Evolutionary conservation across 495 filamentous ascomycete species (phyloP).

Genomic region (Xylaria telfairii): DNA sequence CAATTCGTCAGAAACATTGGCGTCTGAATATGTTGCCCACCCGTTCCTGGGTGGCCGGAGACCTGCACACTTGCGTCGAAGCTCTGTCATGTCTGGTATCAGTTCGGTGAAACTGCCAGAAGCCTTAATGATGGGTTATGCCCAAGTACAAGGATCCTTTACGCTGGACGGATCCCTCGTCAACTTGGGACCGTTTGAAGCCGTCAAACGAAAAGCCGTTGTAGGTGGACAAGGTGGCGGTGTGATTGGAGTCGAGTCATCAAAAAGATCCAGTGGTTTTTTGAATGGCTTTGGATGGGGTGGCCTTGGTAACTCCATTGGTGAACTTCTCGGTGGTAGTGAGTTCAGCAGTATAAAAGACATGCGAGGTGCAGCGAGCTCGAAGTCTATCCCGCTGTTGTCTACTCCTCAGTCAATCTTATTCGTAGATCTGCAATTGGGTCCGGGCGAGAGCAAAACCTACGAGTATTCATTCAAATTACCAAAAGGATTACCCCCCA

Average conservation of each 20-base stretch:
- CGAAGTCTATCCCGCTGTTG: constrained; percentile 83
- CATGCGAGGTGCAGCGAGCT: constrained; percentile 81
- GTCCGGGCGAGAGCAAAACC: constrained; percentile 85
- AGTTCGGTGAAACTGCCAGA: constrained; percentile 62
- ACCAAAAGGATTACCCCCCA: constrained; percentile 86
- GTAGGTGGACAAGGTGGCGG: constrained; percentile 86
- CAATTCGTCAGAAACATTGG: constrained; percentile 89
- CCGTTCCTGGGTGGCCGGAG: constrained; percentile 50
- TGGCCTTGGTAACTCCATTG: constrained; percentile 84
- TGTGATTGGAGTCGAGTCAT: constrained; percentile 78
- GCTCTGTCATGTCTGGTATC: constrained; percentile 61
- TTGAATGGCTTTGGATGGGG: constrained; percentile 89
- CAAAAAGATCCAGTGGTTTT: constrained; percentile 78
- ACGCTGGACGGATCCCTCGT: constrained; percentile 89
- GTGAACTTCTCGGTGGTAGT: constrained; percentile 80
- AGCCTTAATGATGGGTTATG: constrained; percentile 96
- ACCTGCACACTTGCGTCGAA: constrained; percentile 64
- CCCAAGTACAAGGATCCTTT: constrained; percentile 91
- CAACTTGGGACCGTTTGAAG: constrained; percentile 88
- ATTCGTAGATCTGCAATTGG: constrained; percentile 89
- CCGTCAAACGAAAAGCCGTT: constrained; percentile 92
- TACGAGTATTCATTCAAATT: constrained; percentile 86
- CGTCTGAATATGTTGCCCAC: constrained; percentile 84
- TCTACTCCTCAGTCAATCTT: constrained; percentile 97
- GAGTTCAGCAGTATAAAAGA: constrained; percentile 92